Evolutionary conservation across 2,329 filamentous ascomycete genomes (phyloP), one percentile per base, ranked within the genome.

Genomic region (Thielaviopsis musarum): DNA sequence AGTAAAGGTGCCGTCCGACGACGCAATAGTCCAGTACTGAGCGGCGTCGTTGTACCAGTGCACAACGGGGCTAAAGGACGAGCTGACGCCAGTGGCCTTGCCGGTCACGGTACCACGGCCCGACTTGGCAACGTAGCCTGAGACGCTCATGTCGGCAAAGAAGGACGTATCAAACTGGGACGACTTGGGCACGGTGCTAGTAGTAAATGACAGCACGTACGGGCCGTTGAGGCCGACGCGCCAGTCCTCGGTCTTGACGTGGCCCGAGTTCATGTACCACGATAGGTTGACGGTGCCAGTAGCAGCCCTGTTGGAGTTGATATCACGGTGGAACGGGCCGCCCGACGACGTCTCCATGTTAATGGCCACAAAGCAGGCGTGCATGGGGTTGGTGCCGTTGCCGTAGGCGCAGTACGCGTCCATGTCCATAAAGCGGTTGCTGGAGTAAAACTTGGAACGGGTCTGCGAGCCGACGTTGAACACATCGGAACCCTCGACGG

Each of bases 381-480:
- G 79, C 45, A 79, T 74, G 26, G 69, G 65, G 55, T 70, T 68
- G 58, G 67, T 65, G 30, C 68, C 69, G 61, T 71, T 73, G 22
- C 77, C 77, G 61, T 75, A 76, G 45, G 83, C 78, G 68, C 83
- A 86, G 66, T 84, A 82, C 26, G 78, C 75, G 52, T 79, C 72
- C 64, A 84, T 82, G 66, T 87, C 83, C 66, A 87, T 85, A 69
- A 84, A 86, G n/a, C 82, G 76, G 63, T 83, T 74, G 61, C 79
- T 82, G 1, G 80, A 84, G 71, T 83, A 87, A 72, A 86, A 87
- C 68, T 87, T 87, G 69, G 78, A 82, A 48, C 83, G 77, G 0
- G 83, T 86, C 67, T 86, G 72, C 22, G 81, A 78, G 63, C 73
- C 69, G 52, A 86, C 80, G 9, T 81, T 62, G 65, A 77, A 86